phyloP scores from a whole-genome alignment of 2,329 filamentous ascomycete genomes.

The Apiospora sp. region DNA sequence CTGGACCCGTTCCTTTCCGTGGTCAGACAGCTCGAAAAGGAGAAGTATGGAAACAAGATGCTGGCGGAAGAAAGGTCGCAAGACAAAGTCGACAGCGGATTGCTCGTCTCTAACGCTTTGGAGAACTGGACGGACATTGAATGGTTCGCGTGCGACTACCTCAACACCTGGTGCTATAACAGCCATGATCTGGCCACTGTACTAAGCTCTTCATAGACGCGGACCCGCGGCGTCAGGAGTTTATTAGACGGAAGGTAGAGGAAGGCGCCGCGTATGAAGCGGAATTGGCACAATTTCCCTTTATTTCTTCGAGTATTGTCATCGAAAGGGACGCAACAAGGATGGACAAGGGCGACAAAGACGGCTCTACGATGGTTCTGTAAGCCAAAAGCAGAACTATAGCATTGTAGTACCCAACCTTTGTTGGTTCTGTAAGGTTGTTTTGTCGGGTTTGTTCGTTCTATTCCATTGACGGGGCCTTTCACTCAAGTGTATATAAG shows the following conservation, averaged over 20 bases:
- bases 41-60: neutral
- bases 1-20: neutral
- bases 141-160: constrained; percentile 25
- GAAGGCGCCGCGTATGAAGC: neutral
- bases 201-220: neutral
- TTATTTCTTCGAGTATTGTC: neutral
- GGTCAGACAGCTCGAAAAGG: neutral
- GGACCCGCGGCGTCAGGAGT: neutral
- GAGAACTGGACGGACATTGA: constrained; percentile 30
- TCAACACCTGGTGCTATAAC: neutral
- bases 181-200: neutral
- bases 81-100: constrained; percentile 27
- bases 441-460: too few species aligned
- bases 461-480: too few species aligned
- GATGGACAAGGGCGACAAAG: too few species aligned
- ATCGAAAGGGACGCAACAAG: neutral
- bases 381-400: too few species aligned
- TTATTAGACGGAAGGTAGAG: too few species aligned
- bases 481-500: too few species aligned
- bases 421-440: too few species aligned
- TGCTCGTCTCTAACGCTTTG: constrained; percentile 26
- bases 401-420: too few species aligned
- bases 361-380: too few species aligned
- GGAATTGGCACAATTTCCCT: neutral
- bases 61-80: constrained; percentile 21